Percentiles rank a stretch among this genome's conserved stretches.
Evolutionary conservation across 768 basidiomycete genomes (phyloP).

Genomic region (Paxillus involutus): DNA sequence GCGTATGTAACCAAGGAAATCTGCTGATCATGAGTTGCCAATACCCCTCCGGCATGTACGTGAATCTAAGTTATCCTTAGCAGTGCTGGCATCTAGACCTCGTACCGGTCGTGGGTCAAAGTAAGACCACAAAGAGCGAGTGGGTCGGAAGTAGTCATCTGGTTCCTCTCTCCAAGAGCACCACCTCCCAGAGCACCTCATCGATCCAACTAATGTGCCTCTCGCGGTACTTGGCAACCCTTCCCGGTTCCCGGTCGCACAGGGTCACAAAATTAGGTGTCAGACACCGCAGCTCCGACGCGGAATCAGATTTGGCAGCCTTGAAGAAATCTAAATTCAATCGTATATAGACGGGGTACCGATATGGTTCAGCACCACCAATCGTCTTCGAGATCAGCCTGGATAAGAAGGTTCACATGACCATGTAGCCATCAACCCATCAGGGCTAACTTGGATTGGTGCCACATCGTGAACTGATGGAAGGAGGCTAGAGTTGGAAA

Average conservation of each 20-base stretch:
- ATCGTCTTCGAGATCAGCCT: slow-evolving; percentile 23
- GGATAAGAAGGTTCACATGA: slow-evolving; percentile 19
- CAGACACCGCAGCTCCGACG: slow-evolving; percentile 2
- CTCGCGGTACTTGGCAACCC: not conserved
- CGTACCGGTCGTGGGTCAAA: not conserved
- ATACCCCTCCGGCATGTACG: not conserved
- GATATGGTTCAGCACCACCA: slow-evolving; percentile 2
- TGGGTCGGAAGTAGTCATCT: not conserved
- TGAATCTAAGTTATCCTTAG: not conserved
- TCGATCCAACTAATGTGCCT: not conserved
- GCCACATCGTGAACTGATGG: slow-evolving; percentile 2
- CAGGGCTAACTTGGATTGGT: not conserved
- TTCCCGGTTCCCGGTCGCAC: not conserved
- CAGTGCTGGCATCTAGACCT: not conserved
- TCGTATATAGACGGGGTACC: slow-evolving; percentile 8
- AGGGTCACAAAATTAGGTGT: not conserved
- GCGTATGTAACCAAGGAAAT: not conserved
- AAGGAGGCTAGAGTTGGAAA: not conserved
- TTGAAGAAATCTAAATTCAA: slow-evolving; percentile 2
- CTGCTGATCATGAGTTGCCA: not conserved
- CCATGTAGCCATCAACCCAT: slow-evolving; percentile 5
- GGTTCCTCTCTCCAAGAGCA: too few species aligned
- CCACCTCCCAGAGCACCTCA: not conserved
- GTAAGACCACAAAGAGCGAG: not conserved
- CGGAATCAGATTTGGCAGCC: not conserved